Base-by-base conservation (phyloP, 805 yeast genomes). In the Metschnikowia amazonensis region DNA sequence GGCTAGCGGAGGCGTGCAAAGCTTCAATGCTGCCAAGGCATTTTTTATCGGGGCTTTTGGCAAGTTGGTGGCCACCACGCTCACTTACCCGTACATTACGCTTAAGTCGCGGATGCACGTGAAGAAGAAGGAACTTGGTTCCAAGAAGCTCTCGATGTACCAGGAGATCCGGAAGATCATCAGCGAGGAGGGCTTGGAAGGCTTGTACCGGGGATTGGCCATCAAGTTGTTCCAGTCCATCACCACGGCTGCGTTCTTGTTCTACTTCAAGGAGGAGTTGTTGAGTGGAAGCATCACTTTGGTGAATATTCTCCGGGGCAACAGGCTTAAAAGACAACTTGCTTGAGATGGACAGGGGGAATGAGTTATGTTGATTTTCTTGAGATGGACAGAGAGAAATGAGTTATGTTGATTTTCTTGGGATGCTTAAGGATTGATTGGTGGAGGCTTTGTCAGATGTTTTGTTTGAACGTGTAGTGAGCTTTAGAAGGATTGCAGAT, bases 31-130 rank as follows among this genome's bases (percentile, higher is more conserved):
- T 3, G 54, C 75, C 27, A 89, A 89, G 66, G 95, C 96, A 4
- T 86, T 90, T 59, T 66, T 86, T 51, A 72, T 89, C 48, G 98
- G 98, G 21, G 96, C 97, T 1, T 62, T 90, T 35, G 95, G 96
- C 21, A 90, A 90, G 67, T 74, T 90, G 53, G 74, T 86, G 46
- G 96, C 97, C n/a, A 90, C 97, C 10, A 75, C 84, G 21, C 75
- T 82, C 46, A 90, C 98, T 0, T 90, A 90, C 64, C 98, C 98
- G 3, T 88, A 89, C 65, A 83, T 89, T 60, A 90, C 97, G 3
- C 69, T 90, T 60, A 87, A 92, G 67, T 74, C 96, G 5, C 83
- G 97, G 62, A 82, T 88, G 86, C 97, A 89, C 67, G 69, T 89
- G 47, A 67, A 64, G 57, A 76, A 75, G 59, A 36, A 33, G 45